A percentile compares a stretch with the other conserved stretches of the same genome.
Evolutionary conservation across 192 early-diverging fungal species (phyloP).

Genomic region (Coemansia sp.): DNA sequence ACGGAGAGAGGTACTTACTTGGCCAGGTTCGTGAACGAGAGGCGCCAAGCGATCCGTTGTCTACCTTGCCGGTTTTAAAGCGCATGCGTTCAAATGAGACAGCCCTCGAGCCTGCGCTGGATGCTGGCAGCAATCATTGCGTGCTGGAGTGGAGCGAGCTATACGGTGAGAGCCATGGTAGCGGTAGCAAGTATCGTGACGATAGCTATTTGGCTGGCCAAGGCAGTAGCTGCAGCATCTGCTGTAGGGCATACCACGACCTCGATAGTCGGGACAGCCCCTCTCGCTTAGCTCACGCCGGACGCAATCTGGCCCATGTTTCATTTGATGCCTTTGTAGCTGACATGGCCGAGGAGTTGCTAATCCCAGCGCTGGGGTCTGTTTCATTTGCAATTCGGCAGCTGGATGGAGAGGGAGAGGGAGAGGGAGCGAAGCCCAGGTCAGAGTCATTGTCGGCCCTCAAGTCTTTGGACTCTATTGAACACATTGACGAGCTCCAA

Average conservation of each 20-base stretch:
- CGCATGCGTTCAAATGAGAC: conserved; percentile 14
- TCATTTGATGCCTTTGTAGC: conserved; percentile 22
- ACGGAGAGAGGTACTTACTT: not conserved
- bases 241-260: not conserved
- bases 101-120: not conserved
- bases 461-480: not conserved
- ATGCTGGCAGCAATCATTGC: not conserved
- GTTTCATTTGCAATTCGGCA: conserved; percentile 28
- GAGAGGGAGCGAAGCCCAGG: not conserved
- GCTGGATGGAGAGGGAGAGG: conserved; percentile 3
- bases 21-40: not conserved
- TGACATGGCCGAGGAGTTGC: not conserved
- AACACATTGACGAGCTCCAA: not conserved
- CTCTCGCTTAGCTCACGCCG: conserved; percentile 1
- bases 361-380: conserved; percentile 16
- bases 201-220: not conserved
- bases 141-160: not conserved
- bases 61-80: not conserved
- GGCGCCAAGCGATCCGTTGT: not conserved
- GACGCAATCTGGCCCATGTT: conserved; percentile 12
- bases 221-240: not conserved
- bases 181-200: not conserved
- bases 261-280: not conserved
- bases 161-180: not conserved
- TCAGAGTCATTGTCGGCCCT: not conserved